These are phyloP conservation scores for Macrolepiota albuminosa DNA, from an alignment of 768 basidiomycete species.

Conservation along the genomic window DNA sequence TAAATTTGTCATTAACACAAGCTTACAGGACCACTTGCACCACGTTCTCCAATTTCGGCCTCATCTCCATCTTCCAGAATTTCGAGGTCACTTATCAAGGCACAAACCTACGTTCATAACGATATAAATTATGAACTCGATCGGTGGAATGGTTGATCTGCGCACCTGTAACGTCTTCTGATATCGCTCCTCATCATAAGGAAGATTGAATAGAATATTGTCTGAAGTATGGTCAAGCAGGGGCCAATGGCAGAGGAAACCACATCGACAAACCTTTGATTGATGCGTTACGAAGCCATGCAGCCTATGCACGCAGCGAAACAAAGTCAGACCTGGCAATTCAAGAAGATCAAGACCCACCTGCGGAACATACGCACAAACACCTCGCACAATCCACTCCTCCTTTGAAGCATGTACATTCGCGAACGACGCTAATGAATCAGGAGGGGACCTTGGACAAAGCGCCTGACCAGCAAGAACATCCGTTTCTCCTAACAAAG, in stretches of 20 bases:
- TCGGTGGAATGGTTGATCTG: slow-evolving; percentile 19
- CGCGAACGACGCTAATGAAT: slow-evolving; percentile 62
- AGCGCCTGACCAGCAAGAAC: slow-evolving; percentile 74
- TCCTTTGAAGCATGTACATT: slow-evolving; percentile 37
- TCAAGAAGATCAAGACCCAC: slow-evolving; percentile 25
- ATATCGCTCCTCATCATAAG: slow-evolving; percentile 69
- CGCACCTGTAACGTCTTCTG: slow-evolving; percentile 69
- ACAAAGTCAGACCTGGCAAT: neutral
- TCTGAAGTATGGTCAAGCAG: slow-evolving; percentile 16
- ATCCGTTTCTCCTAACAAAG: slow-evolving; percentile 86
- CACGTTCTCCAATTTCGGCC: slow-evolving; percentile 84
- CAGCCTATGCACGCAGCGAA: slow-evolving; percentile 24
- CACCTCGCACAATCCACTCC: slow-evolving; percentile 72
- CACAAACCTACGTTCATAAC: slow-evolving; percentile 37
- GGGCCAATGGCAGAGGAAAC: neutral
- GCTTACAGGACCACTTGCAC: slow-evolving; percentile 36
- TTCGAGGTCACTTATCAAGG: slow-evolving; percentile 67
- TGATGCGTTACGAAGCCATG: slow-evolving; percentile 74
- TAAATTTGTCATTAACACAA: neutral
- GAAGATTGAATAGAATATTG: slow-evolving; percentile 73
- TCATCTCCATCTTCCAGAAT: slow-evolving; percentile 88
- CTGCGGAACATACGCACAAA: slow-evolving; percentile 88
- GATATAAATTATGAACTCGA: neutral
- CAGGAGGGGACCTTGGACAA: slow-evolving; percentile 82
- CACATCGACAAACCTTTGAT: slow-evolving; percentile 34